Evolutionary conservation across 2,329 filamentous ascomycete genomes (phyloP).

Genomic region (Myrmaecium sp.): DNA sequence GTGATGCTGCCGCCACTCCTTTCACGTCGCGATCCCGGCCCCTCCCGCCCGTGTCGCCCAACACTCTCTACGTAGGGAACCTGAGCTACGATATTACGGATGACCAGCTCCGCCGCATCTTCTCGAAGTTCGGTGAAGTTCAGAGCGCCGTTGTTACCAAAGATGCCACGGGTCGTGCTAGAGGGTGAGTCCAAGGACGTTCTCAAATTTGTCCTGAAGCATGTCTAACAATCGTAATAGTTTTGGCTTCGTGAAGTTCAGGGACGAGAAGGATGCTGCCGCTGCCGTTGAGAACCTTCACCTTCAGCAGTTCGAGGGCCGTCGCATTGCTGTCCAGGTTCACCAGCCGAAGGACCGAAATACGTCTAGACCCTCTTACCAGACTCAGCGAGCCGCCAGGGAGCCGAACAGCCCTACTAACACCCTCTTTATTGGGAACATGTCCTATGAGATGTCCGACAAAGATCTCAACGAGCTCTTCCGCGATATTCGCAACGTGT

Average conservation of each 20-base stretch:
- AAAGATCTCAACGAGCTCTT: slow-evolving; percentile 67
- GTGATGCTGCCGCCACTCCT: slow-evolving; percentile 4
- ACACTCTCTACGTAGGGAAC: slow-evolving; percentile 48
- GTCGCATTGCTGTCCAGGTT: slow-evolving; percentile 45
- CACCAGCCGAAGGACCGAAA: slow-evolving; percentile 21
- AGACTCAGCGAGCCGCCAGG: slow-evolving; percentile 3
- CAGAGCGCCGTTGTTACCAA: slow-evolving; percentile 36
- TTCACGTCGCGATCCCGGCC: no score
- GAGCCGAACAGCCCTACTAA: slow-evolving; percentile 34
- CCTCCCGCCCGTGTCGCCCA: slow-evolving; percentile 8
- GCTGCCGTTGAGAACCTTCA: slow-evolving; percentile 41
- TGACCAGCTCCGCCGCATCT: slow-evolving; percentile 41
- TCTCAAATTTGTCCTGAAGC: not conserved
- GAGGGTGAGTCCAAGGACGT: slow-evolving; percentile 36
- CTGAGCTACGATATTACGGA: slow-evolving; percentile 51
- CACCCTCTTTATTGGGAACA: slow-evolving; percentile 69
- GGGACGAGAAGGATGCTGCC: slow-evolving; percentile 33
- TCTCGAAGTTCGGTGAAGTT: slow-evolving; percentile 41
- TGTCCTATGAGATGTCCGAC: slow-evolving; percentile 74
- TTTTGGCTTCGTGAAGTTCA: slow-evolving; percentile 51
- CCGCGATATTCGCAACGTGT: slow-evolving; percentile 48
- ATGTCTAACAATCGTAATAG: slow-evolving; percentile 22
- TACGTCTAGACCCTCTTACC: slow-evolving; percentile 2
- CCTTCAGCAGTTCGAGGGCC: slow-evolving; percentile 44
- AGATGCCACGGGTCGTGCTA: slow-evolving; percentile 47